Evolutionary conservation across 2,329 filamentous ascomycete species (phyloP), one percentile per base, ranked within the genome.

Genomic region (Fusarium nodosum): DNA sequence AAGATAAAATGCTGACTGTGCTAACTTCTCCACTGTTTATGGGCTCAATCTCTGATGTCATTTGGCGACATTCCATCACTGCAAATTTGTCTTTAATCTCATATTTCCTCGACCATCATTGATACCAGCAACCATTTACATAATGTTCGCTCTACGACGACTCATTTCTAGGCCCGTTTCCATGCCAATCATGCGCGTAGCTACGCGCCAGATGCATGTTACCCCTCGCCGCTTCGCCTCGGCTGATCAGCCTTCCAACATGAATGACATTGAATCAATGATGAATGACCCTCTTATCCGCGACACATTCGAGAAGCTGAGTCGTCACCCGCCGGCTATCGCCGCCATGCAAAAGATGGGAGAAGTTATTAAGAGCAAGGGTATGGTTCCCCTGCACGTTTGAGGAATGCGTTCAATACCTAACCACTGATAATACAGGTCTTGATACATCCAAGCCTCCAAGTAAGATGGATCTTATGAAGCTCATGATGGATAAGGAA

Each of bases 401-500:
- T 16, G 26, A 20, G 3, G 3, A 18, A 11, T 6, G 18, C 13
- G 18, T 13, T 45, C 64, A 9, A 62, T 20, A 24, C 13, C 47
- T 67, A 6, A 62, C 38, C 8, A 22, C 15, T 28, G 13, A 42
- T 13, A 2, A 39, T 16, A 3, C 9, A 74, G 72, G 72, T 15
- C 56, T 74, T n/a, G 67, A 71, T 13, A 36, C 67, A 20, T 54
- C 46, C 33, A 56, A 64, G 22, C 66, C 67, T 13, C 72, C 72
- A 3, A 69, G 64, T n/a, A 71, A 68, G 61, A 67, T 74, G 69
- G 72, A 71, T 6, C 38, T 74, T 13, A 46, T 73, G 38, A 72
- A 71, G 28, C 65, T 74, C 15, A 63, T 74, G 64, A 71, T 71
- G 69, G 72, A 74, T 6, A 66, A 60, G 22, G 69, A 74, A 11